Evolutionary conservation across 805 yeast genomes (phyloP).

Genomic region (Starmera caribaea): DNA sequence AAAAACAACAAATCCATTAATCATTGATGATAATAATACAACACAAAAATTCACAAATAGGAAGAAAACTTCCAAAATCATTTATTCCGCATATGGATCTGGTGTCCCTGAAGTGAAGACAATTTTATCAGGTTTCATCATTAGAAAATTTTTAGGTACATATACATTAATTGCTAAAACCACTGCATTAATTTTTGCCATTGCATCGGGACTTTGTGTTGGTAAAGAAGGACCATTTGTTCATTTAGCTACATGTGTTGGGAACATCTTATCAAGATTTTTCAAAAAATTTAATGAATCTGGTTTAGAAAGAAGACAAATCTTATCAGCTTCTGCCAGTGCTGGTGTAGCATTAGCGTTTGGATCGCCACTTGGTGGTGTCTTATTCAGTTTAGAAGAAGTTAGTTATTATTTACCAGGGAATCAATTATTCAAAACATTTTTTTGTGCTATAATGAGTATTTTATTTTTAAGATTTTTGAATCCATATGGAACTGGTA

Average conservation of each 20-base stretch:
- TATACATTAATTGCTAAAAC: conserved; percentile 41
- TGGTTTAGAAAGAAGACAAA: conserved; percentile 41
- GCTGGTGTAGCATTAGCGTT: conserved; percentile 55
- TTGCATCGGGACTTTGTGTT: conserved; percentile 46
- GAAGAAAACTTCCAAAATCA: conserved; percentile 7
- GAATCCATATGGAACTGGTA: conserved; percentile 52
- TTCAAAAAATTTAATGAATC: conserved; percentile 36
- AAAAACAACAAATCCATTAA: conserved; percentile 26
- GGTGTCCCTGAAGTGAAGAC: conserved; percentile 59
- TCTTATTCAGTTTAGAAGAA: conserved; percentile 45
- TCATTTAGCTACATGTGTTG: conserved; percentile 49
- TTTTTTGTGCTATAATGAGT: conserved; percentile 46
- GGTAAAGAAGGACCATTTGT: conserved; percentile 61
- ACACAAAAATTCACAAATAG: background rate
- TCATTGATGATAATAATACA: background rate
- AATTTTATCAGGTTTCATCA: conserved; percentile 48
- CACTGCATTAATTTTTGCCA: conserved; percentile 37
- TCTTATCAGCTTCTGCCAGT: conserved; percentile 45
- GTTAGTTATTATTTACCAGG: conserved; percentile 47
- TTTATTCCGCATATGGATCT: conserved; percentile 48
- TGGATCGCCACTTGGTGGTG: conserved; percentile 54
- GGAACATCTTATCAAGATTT: conserved; percentile 39
- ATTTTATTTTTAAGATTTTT: conserved; percentile 41
- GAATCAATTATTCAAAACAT: conserved; percentile 42
- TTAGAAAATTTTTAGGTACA: conserved; percentile 41